Evolutionary conservation across 257 asterid species (phyloP), one percentile per base, ranked within the genome.

Genomic region (Rauvolfia tetraphylla): DNA sequence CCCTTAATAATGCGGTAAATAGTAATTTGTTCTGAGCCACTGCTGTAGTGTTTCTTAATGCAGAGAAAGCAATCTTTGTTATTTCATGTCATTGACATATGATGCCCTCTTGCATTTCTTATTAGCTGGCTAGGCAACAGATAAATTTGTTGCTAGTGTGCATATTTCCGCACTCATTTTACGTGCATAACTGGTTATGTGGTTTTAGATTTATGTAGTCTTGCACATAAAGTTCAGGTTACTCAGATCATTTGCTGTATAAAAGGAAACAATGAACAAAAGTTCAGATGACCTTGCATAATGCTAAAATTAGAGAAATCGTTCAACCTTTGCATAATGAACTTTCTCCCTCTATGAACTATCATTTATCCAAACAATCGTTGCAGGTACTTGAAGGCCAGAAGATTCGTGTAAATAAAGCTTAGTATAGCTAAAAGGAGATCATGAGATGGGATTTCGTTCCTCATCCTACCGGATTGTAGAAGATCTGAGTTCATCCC

Each of bases 361-460:
- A 10, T 38, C 11, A 54, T 39, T 22, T 53, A 61, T 29, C 41
- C 36, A 59, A 59, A 59, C 59, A 48, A 53, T 48, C 17, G 17
- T 76, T 85, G 79, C 97, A 93, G 98, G 83, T 90, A 73, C 96
- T 93, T 62, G 96, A 92, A 73, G 97, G 98, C 51, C 96, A 91
- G 90, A 89, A 90, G 80, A 84, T 93, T 79, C 97, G 98, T 12
- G 96, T 93, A 73, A 92, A 93, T 76, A 93, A 89, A 83, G 97
- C 97, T 25, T 89, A 75, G 22, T 17, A 42, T 51, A 46, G 59
- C 68, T 12, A 27, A 59, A 12, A 34, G 1, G 5, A 9, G 41
- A 70, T 46, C 34, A 18, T 17, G 4, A 41, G 73, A 39, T 17
- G 41, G 13, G 58, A 56, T 25, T 29, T 76, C 63, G 73, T 75